Evolutionary conservation across 345 rosid species (phyloP).

Genomic region (Syzygium jambos): DNA sequence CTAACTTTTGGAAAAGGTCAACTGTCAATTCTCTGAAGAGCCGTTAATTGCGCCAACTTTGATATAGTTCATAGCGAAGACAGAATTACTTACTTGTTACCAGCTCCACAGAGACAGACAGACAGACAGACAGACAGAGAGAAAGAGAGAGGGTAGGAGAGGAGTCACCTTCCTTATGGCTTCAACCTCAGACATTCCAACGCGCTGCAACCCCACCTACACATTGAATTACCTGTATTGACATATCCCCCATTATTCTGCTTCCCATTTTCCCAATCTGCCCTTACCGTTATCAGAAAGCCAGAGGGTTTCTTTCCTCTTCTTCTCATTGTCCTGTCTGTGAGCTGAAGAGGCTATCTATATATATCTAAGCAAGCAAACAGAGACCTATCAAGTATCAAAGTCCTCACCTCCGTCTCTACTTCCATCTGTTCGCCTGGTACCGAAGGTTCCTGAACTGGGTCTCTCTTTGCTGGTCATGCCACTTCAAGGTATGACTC

Average conservation of each 20-base stretch:
- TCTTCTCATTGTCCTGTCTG: not conserved
- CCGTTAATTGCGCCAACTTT: conserved; percentile 4
- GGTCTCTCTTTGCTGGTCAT: not conserved
- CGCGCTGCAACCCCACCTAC: conserved; percentile 11
- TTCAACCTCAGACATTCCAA: conserved; percentile 26
- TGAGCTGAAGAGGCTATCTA: not conserved
- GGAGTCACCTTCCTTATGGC: conserved; percentile 56
- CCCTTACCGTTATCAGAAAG: not conserved
- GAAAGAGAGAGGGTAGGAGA: conserved; percentile 33
- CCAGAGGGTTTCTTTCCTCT: not conserved
- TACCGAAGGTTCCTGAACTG: not conserved
- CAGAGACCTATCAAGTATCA: not conserved
- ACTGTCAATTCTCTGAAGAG: not conserved
- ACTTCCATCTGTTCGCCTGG: not conserved
- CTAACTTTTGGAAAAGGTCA: not conserved
- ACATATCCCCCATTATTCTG: not conserved
- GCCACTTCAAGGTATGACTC: not conserved
- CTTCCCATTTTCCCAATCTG: not conserved
- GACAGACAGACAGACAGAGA: not conserved
- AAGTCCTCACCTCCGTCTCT: not conserved
- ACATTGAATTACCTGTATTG: conserved; percentile 4
- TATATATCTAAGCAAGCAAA: not conserved
- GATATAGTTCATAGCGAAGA: not conserved
- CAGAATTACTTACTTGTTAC: not conserved
- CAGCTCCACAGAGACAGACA: not conserved